Evolutionary conservation across 2,329 filamentous ascomycete species (phyloP), one percentile per base, ranked within the genome.

Genomic region (Dothidotthia symphoricarpi): DNA sequence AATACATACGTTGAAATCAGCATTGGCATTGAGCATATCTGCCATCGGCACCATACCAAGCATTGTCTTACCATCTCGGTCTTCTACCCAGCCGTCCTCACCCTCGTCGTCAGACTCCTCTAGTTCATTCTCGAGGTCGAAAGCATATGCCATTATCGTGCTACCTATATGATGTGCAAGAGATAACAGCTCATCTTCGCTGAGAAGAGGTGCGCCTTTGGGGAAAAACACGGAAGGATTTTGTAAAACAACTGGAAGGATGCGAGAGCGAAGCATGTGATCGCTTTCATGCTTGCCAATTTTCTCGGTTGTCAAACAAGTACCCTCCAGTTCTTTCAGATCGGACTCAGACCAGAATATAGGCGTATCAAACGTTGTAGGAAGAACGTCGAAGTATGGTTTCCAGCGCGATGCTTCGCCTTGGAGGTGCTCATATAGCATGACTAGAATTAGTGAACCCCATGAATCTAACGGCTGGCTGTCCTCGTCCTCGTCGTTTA

Each of bases 21-120:
- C 53, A 15, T 57, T 52, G 1, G 53, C 51, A 24, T 57, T 57
- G 0, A 57, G 43, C 2, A 55, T 47, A 6, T 57, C 53, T 6
- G 53, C 53, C 53, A 57, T 57, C 1, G 53, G 53, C 13, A 55
- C 53, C 53, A 57, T 57, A 2, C 53, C 53, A 3, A 57, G 40
- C 31, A 53, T 49, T 7, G 40, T 50, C 8, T 43, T 47, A 6
- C 47, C 53, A 10, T 57, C 53, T 3, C 39, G 51, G n/a, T 57
- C 53, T 16, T 55, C 47, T 1, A 53, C 34, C 53, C 53, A 57
- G 6, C 53, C 53, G 12, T 57, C 53, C 17, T 57, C 53, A 11
- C 50, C 53, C 3, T 49, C 45, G 9, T 57, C 51, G 8, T 57
- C 51, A 0, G 38, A 36, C 4, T 51, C 34, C 2, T 55, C 53